Evolutionary conservation across 2,329 filamentous ascomycete species (phyloP), one percentile per base, ranked within the genome.

Genomic region (Hansfordia pulvinata): DNA sequence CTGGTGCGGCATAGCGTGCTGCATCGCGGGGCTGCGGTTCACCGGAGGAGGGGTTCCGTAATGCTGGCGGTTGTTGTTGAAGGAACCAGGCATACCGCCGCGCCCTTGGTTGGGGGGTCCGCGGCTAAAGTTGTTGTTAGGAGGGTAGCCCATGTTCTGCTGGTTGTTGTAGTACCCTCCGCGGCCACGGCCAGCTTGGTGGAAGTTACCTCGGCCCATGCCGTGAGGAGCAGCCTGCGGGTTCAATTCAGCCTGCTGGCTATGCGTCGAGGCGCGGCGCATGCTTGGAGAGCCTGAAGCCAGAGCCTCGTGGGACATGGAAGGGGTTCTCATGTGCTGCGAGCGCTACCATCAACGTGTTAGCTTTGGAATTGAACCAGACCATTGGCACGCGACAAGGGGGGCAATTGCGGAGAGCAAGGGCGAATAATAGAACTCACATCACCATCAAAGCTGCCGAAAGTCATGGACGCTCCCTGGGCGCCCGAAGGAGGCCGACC

Each of bases 191-290:
- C 60, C 58, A 24, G 54, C 56, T 35, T 64, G 58, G 17, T 55
- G 50, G 37, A 56, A 69, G 38, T 60, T 64, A 37, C 65, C 71
- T 40, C 70, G 69, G 39, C 63, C 64, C 43, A 73, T 62, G 20
- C 65, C 62, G 25, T 37, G 37, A 20, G 40, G 38, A 33, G 69
- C 64, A 20, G 67, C 67, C 38, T 60, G 61, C 46, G 70, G 68
- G 47, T 67, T 73, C 50, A 64, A 69, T 53, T 76, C 69, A 36
- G 86, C 79, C 48, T 71, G 73, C 51, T 88, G 80, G 36, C 74
- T 67, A 13, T 90, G 84, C 19, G 78, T 78, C 17, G 88, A 94
- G 49, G 88, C 80, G 41, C 84, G 78, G 44, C 88, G 79, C 42
- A 83, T 69, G 54, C 96, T 86, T 37, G 58, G 46, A 23, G 68